Conservation (phyloP, 768 basidiomycete species). For the Hygrophoropsis aurantiaca region DNA sequence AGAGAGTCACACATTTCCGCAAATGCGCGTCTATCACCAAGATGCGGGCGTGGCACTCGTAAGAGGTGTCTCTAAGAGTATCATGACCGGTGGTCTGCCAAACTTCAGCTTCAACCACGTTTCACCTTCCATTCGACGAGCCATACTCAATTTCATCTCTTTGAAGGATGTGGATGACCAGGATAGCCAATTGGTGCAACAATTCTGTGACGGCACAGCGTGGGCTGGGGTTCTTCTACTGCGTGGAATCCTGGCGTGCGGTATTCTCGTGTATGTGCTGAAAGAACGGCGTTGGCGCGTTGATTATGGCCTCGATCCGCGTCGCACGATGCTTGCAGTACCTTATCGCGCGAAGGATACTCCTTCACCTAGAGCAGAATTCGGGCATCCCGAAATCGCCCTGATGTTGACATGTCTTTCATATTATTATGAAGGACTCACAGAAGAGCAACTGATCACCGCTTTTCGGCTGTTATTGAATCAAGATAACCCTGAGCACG, state of each 20-base stretch:
- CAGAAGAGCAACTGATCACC: slow-evolving; percentile 22
- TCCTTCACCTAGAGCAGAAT: slow-evolving; percentile 36
- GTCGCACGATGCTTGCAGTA: slow-evolving; percentile 35
- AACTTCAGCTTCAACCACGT: slow-evolving; percentile 15
- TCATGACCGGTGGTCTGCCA: slow-evolving; percentile 15
- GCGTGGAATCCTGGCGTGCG: slow-evolving; percentile 33
- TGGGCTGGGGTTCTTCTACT: slow-evolving; percentile 29
- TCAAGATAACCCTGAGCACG: slow-evolving; percentile 29
- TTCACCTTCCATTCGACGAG: background rate
- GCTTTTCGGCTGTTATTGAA: slow-evolving; percentile 29
- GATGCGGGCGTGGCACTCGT: slow-evolving; percentile 13
- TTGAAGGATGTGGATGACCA: slow-evolving; percentile 3
- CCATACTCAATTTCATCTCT: slow-evolving; percentile 24
- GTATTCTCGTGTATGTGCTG: slow-evolving; percentile 30
- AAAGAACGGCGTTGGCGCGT: slow-evolving; percentile 39
- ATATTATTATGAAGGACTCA: slow-evolving; percentile 37
- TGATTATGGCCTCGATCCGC: slow-evolving; percentile 34
- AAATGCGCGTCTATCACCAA: slow-evolving; percentile 18
- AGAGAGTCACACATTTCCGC: slow-evolving; percentile 25
- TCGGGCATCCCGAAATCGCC: slow-evolving; percentile 37
- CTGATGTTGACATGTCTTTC: slow-evolving; percentile 36
- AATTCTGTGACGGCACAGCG: slow-evolving; percentile 1
- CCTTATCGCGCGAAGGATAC: slow-evolving; percentile 40
- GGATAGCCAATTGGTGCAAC: slow-evolving; percentile 6
- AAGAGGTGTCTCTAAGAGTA: slow-evolving; percentile 8